phyloP scores from a whole-genome alignment of 345 rosid genomes.

The Raphanus raphanistrum region DNA sequence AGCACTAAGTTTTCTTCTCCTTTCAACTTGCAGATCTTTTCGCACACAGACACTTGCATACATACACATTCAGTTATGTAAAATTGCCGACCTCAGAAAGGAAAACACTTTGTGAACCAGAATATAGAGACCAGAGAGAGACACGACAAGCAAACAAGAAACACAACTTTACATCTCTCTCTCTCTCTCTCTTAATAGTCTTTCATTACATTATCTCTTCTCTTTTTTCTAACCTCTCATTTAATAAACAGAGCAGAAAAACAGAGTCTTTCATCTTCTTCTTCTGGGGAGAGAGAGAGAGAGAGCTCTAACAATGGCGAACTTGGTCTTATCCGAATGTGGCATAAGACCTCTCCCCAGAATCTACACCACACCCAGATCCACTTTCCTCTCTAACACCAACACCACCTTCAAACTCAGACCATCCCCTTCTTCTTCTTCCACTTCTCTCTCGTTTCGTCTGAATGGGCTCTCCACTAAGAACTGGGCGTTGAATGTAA shows the following conservation, averaged over 20 bases:
- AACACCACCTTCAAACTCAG: constrained; percentile 29
- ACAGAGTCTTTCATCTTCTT: constrained; percentile 13
- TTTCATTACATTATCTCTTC: constrained; percentile 35
- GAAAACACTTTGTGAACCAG: constrained; percentile 6
- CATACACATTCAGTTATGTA: neutral
- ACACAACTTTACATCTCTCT: constrained; percentile 30
- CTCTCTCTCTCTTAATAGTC: neutral
- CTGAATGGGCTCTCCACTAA: constrained; percentile 24
- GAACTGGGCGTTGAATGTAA: constrained; percentile 59
- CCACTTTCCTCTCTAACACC: constrained; percentile 34
- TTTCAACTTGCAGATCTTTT: constrained; percentile 9
- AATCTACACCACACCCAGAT: constrained; percentile 48
- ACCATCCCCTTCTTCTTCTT: neutral
- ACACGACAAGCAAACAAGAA: constrained; percentile 32
- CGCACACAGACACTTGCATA: neutral
- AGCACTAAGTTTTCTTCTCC: neutral
- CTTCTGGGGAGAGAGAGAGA: constrained; percentile 2
- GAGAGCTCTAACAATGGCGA: constrained; percentile 69
- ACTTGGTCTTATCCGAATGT: constrained; percentile 71
- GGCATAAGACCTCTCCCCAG: constrained; percentile 71
- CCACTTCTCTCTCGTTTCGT: constrained; percentile 35
- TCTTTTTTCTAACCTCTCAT: constrained; percentile 21
- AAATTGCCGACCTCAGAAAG: constrained; percentile 6
- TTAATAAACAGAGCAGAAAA: neutral
- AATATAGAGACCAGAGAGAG: neutral